A percentile compares a stretch with the other conserved stretches of the same genome.
phyloP scores from a whole-genome alignment of 805 yeast genomes.

The Saturnispora silvae region DNA sequence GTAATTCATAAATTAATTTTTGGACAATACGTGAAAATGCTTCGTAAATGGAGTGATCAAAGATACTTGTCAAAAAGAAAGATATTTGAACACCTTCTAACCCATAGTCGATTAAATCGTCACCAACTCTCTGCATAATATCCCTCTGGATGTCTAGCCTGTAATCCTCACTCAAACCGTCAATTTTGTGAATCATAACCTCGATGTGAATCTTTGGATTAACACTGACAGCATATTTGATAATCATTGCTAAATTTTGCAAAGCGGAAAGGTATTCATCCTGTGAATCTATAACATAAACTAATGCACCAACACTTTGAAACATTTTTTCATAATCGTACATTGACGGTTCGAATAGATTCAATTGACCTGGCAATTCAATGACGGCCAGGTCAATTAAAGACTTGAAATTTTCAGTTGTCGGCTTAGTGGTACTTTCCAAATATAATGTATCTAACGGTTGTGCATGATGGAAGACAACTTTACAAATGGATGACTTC shows the following conservation, averaged over 20 bases:
- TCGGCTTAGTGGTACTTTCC: slow-evolving; percentile 84
- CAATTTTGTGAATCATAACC: slow-evolving; percentile 90
- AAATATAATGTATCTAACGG: slow-evolving; percentile 86
- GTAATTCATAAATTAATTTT: slow-evolving; percentile 79
- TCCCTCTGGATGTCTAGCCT: slow-evolving; percentile 92
- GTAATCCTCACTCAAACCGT: slow-evolving; percentile 89
- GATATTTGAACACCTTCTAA: slow-evolving; percentile 85
- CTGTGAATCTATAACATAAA: slow-evolving; percentile 90
- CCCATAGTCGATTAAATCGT: slow-evolving; percentile 81
- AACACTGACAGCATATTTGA: slow-evolving; percentile 75
- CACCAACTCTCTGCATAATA: slow-evolving; percentile 91
- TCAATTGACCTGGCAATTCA: slow-evolving; percentile 92
- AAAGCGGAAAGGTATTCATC: slow-evolving; percentile 91
- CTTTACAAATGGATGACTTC: slow-evolving; percentile 90
- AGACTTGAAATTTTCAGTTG: slow-evolving; percentile 73
- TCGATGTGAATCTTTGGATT: slow-evolving; percentile 84
- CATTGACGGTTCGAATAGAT: slow-evolving; percentile 69
- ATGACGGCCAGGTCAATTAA: slow-evolving; percentile 78
- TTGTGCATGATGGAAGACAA: slow-evolving; percentile 92
- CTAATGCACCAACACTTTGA: slow-evolving; percentile 76
- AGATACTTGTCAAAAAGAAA: slow-evolving; percentile 85
- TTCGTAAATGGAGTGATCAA: slow-evolving; percentile 92
- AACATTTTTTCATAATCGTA: slow-evolving; percentile 72
- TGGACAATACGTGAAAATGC: slow-evolving; percentile 92
- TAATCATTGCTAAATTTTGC: slow-evolving; percentile 78